These are phyloP conservation scores for Yamadazyma aaseri DNA, from an alignment of 1,139 yeast species.

Conservation along the genomic window DNA sequence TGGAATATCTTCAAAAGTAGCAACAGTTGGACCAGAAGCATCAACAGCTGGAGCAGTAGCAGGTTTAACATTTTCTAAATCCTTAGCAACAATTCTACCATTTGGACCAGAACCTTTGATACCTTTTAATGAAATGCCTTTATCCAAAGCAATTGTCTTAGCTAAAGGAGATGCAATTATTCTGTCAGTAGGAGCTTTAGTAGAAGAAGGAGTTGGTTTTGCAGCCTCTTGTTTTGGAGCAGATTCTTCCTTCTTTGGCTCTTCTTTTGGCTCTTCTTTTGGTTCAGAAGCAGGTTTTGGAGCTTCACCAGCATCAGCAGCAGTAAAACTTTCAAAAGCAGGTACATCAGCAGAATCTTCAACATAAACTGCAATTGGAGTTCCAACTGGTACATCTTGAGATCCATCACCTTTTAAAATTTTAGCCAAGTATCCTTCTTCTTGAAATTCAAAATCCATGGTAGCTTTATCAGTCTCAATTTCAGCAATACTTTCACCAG, in stretches of 20 bases:
- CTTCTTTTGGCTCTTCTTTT: slow-evolving; percentile 24
- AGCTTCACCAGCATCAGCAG: slow-evolving; percentile 74
- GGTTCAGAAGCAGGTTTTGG: slow-evolving; percentile 37
- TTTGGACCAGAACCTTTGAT: slow-evolving; percentile 92
- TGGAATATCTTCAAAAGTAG: slow-evolving; percentile 77
- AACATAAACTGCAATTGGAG: slow-evolving; percentile 95
- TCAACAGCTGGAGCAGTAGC: slow-evolving; percentile 43
- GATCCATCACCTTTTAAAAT: slow-evolving; percentile 83
- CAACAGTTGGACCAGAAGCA: slow-evolving; percentile 49
- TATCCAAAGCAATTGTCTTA: slow-evolving; percentile 87
- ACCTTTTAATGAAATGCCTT: slow-evolving; percentile 82
- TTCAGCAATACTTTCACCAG: slow-evolving; percentile 95
- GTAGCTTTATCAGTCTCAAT: slow-evolving; percentile 98
- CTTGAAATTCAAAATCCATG: slow-evolving; percentile 99
- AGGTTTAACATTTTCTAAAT: slow-evolving; percentile 69
- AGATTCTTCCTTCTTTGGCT: slow-evolving; percentile 20
- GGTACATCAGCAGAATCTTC: slow-evolving; percentile 82
- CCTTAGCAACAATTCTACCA: slow-evolving; percentile 91
- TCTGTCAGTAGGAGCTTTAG: slow-evolving; percentile 50
- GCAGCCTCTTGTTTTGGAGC: slow-evolving; percentile 24
- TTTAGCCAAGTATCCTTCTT: slow-evolving; percentile 94
- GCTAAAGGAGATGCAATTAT: slow-evolving; percentile 96
- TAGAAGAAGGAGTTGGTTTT: slow-evolving; percentile 14
- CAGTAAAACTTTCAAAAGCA: slow-evolving; percentile 83
- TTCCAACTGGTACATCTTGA: slow-evolving; percentile 87